phyloP scores from a whole-genome alignment of 176 grass and related monocot genomes.

The Triticum monococcum region DNA sequence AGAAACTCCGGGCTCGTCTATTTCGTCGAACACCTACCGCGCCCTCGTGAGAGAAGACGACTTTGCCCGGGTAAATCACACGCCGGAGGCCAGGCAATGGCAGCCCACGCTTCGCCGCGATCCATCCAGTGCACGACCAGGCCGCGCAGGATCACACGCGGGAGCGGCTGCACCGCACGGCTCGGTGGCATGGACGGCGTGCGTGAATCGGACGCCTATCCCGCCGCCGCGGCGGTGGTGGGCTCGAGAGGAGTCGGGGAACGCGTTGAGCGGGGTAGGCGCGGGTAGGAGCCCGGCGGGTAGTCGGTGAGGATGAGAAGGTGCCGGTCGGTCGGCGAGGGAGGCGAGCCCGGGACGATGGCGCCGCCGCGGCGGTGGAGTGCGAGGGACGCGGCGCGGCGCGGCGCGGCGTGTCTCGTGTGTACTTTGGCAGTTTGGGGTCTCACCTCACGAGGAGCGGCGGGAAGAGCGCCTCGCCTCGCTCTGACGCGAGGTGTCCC shows the following conservation, averaged over 20 bases:
- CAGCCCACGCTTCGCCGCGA: not conserved
- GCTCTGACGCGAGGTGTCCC: not conserved
- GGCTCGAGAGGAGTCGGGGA: not conserved
- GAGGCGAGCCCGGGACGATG: not conserved
- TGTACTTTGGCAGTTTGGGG: not conserved
- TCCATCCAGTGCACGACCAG: not conserved
- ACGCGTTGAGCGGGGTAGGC: not conserved
- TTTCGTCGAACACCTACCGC: slow-evolving; percentile 39
- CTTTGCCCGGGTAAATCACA: not conserved
- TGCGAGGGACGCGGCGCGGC: not conserved
- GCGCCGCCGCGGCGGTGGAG: not conserved
- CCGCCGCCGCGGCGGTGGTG: not conserved
- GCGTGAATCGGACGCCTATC: not conserved
- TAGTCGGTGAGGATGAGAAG: not conserved
- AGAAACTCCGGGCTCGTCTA: not conserved
- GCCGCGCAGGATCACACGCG: too few relatives aligned
- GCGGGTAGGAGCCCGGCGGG: not conserved
- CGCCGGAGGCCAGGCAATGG: not conserved
- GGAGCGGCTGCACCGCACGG: not conserved
- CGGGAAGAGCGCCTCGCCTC: slow-evolving; percentile 20
- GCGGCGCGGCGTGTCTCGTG: not conserved
- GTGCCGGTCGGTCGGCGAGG: not conserved
- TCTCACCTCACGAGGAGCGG: slow-evolving; percentile 12
- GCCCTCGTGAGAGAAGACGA: not conserved
- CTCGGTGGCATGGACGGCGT: not conserved